These are phyloP conservation scores for Austroboletus olivaceoglutinosus DNA, from an alignment of 1,284 basidiomycete species.

Conservation along the genomic window DNA sequence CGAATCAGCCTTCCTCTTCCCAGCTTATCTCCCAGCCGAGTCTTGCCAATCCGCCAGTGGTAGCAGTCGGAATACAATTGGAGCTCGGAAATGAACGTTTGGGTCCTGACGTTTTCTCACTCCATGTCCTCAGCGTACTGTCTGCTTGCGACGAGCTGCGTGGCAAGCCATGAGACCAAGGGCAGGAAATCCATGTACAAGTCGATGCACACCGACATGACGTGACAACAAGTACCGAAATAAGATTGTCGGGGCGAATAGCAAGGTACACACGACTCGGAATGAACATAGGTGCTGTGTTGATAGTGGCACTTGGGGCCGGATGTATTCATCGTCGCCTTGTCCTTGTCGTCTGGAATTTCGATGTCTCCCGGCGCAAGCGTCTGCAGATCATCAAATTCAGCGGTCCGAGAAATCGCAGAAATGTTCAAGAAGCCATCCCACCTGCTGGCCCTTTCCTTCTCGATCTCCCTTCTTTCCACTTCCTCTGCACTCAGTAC, in stretches of 20 bases:
- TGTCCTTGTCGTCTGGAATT: conserved; percentile 60
- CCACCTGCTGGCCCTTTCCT: conserved; percentile 73
- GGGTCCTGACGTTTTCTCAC: conserved; percentile 13
- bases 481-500: conserved; percentile 88
- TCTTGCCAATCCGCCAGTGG: conserved; percentile 6
- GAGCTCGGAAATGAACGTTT: conserved; percentile 19
- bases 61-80: conserved; percentile 5
- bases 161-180: conserved; percentile 13
- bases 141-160: conserved; percentile 5
- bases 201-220: conserved; percentile 6
- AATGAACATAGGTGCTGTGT: conserved; percentile 1
- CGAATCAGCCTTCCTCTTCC: conserved; percentile 15
- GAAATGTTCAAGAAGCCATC: conserved; percentile 20
- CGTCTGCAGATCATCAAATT: conserved; percentile 43
- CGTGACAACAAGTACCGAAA: conserved; percentile 28
- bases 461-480: conserved; percentile 80
- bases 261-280: conserved; percentile 2
- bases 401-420: background rate
- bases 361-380: conserved; percentile 70
- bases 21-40: conserved; percentile 27
- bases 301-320: conserved; percentile 5
- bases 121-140: conserved; percentile 1
- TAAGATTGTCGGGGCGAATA: conserved; percentile 18
- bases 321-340: conserved; percentile 37
- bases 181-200: conserved; percentile 4